Percentiles rank a stretch among this genome's conserved stretches.
Conservation (phyloP, 768 basidiomycete species). For the Gautieria morchelliformis region DNA sequence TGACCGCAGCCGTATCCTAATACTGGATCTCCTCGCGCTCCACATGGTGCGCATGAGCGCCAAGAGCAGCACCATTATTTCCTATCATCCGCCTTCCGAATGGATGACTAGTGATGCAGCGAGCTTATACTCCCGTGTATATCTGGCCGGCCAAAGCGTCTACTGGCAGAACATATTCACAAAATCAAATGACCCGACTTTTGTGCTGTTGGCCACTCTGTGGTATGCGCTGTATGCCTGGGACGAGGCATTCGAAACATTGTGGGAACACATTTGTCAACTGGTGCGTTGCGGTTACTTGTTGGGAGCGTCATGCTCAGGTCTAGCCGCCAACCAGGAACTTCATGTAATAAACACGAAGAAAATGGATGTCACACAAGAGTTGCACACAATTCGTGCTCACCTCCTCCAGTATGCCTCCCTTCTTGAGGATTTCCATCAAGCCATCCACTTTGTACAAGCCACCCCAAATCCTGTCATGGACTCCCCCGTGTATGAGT, state of each 20-base stretch:
- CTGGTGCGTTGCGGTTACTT: slow-evolving; percentile 28
- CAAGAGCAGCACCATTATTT: slow-evolving; percentile 16
- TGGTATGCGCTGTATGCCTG: slow-evolving; percentile 57
- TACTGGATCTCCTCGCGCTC: slow-evolving; percentile 41
- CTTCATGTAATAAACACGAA: slow-evolving; percentile 30
- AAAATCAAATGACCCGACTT: slow-evolving; percentile 39
- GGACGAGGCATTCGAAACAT: slow-evolving; percentile 46
- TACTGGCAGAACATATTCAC: slow-evolving; percentile 27
- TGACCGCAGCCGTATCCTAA: slow-evolving; percentile 14
- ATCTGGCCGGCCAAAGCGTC: slow-evolving; percentile 22
- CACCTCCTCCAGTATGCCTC: slow-evolving; percentile 48
- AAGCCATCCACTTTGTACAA: slow-evolving; percentile 40
- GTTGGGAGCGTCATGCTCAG: neutral
- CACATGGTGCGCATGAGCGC: slow-evolving; percentile 35
- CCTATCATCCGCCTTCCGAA: slow-evolving; percentile 19
- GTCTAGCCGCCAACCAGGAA: slow-evolving; percentile 29
- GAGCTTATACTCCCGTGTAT: slow-evolving; percentile 7
- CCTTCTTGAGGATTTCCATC: slow-evolving; percentile 44
- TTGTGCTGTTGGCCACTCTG: slow-evolving; percentile 39
- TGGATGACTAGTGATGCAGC: neutral
- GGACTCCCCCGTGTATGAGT: neutral
- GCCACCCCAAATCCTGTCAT: slow-evolving; percentile 42
- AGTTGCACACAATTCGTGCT: slow-evolving; percentile 47
- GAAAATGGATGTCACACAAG: slow-evolving; percentile 36
- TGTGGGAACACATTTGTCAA: slow-evolving; percentile 41